Evolutionary conservation across 2,329 filamentous ascomycete genomes (phyloP), one percentile per base, ranked within the genome.

Genomic region (Aspergillus melleus): DNA sequence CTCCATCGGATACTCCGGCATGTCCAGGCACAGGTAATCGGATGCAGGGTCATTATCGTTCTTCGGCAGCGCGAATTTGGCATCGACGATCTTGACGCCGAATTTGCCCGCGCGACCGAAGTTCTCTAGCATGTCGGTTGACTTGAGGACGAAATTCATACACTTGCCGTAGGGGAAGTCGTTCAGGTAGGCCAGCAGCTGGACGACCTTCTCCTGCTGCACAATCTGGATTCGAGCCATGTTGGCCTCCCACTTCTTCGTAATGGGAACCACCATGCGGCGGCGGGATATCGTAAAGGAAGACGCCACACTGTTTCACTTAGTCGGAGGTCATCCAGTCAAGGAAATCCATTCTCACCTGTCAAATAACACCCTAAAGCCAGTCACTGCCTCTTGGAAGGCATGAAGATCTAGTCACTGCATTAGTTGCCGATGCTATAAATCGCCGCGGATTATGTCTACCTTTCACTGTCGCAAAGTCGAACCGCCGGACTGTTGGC

Each of bases 181-280:
- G 64, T 92, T 88, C 73, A 96, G 95, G 77, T 96, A 97, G 3
- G 88, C 92, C 22, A 96, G 79, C 30, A 97, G 79, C 73, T 96
- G 91, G 22, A 90, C 77, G 14, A 90, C 84, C 69, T 87, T 90
- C 63, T 92, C 90, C 64, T 89, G 88, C 65, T 87, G 83, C 39
- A 96, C 86, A 42, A 96, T 82, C 72, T 96, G 92, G 8, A 96
- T 81, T 39, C 93, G 87, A 9, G 91, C 91, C 42, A 83, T 84
- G n/a, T 83, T 86, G 2, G 92, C 90, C 71, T 96, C 92, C 91
- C 91, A 96, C 75, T 95, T 95, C 78, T 96, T 96, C 79, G 96
- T 90, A 65, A 96, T 94, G 0, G 91, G 91, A 16, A 96, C 91
- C 12, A 96, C 91, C 89, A 93, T 95, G 65, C 91, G 86, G 52